Percentiles rank a stretch among this genome's conserved stretches.
These are phyloP conservation scores for Cyberlindnera petersonii DNA, from an alignment of 805 yeast genomes.

Conservation along the genomic window DNA sequence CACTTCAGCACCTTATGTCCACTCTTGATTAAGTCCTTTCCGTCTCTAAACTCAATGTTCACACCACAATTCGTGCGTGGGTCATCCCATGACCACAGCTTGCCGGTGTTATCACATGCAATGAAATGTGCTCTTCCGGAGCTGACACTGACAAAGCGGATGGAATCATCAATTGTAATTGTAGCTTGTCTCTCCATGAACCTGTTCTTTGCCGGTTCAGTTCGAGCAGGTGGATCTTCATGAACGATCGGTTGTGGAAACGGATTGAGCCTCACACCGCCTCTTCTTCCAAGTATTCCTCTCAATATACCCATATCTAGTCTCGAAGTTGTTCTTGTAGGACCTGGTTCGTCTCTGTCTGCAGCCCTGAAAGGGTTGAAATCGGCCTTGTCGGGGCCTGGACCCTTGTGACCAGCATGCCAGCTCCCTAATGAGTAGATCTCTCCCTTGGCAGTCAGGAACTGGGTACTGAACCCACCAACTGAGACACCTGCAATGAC, in stretches of 20 bases:
- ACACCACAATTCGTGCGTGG: slow-evolving; percentile 40
- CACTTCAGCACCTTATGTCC: slow-evolving; percentile 40
- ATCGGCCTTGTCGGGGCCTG: slow-evolving; percentile 39
- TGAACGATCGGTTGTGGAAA: background rate
- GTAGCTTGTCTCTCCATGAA: slow-evolving; percentile 21
- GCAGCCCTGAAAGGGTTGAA: slow-evolving; percentile 20
- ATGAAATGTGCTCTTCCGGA: slow-evolving; percentile 65
- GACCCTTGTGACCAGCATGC: slow-evolving; percentile 37
- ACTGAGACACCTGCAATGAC: slow-evolving; percentile 48
- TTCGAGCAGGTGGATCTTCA: background rate
- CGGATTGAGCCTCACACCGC: background rate
- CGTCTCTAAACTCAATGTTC: slow-evolving; percentile 34
- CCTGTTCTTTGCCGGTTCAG: slow-evolving; percentile 8
- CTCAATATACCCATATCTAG: no score
- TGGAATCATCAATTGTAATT: slow-evolving; percentile 13
- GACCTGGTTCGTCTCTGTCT: slow-evolving; percentile 1
- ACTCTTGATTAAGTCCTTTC: slow-evolving; percentile 26
- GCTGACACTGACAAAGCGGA: slow-evolving; percentile 44
- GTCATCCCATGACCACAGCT: slow-evolving; percentile 61
- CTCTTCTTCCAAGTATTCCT: slow-evolving; percentile 2
- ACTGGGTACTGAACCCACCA: slow-evolving; percentile 62
- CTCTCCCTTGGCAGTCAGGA: slow-evolving; percentile 52
- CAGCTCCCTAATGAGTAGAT: slow-evolving; percentile 52
- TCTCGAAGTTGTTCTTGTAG: no score
- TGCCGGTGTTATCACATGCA: slow-evolving; percentile 48